A percentile compares a stretch with the other conserved stretches of the same genome.
These are phyloP conservation scores for Saccharomycopsis hybrid DNA, from an alignment of 1,139 yeast species.

Conservation along the genomic window DNA sequence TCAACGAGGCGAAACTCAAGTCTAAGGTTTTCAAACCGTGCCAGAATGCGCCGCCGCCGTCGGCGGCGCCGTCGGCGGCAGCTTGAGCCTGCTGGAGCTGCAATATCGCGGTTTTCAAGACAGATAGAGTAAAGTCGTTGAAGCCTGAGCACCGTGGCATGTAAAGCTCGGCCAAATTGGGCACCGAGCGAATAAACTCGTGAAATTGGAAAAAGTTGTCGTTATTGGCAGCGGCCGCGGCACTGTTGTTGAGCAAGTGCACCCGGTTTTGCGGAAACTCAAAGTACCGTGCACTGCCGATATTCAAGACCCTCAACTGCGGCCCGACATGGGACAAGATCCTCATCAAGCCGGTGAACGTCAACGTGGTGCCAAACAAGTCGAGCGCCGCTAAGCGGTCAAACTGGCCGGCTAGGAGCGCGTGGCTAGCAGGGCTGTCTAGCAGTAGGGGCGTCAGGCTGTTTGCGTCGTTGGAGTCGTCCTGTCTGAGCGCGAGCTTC, in stretches of 20 bases:
- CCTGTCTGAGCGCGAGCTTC: no score
- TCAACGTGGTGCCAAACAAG: constrained; percentile 5
- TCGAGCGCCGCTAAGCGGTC: constrained; percentile 4
- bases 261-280: no score
- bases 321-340: constrained; percentile 1
- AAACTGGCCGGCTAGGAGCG: no score
- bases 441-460: no score
- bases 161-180: constrained; percentile 6
- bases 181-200: constrained; percentile 5
- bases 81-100: neutral
- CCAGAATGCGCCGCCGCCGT: no score
- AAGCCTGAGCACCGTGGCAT: constrained; percentile 1
- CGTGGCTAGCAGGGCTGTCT: no score
- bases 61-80: no score
- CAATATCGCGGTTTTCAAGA: constrained; percentile 6
- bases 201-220: no score
- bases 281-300: constrained; percentile 7
- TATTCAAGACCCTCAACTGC: constrained; percentile 2
- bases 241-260: no score
- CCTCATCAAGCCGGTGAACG: constrained; percentile 7
- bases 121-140: constrained; percentile 5
- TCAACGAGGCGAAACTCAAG: constrained; percentile 11
- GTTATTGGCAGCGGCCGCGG: no score
- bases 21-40: constrained; percentile 15
- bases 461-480: no score